A percentile compares a stretch with the other conserved stretches of the same genome.
These are phyloP conservation scores for Rhizophagus clarus DNA, from an alignment of 192 early-diverging fungal species.

Conservation along the genomic window DNA sequence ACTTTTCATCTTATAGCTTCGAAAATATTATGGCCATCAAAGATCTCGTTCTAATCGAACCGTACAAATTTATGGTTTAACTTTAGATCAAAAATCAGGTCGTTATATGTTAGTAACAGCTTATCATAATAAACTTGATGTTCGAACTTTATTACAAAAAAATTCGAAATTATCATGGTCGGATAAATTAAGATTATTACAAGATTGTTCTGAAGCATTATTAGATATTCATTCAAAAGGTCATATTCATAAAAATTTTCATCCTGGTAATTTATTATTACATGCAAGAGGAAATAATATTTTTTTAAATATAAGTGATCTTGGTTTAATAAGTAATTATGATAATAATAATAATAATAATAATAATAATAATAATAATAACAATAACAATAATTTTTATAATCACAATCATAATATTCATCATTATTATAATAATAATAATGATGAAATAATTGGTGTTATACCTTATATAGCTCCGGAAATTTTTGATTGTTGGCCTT, in stretches of 20 bases:
- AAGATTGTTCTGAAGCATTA: neutral
- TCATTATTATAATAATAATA: too few species aligned
- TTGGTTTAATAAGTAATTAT: neutral
- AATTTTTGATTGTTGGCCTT: neutral
- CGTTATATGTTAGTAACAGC: neutral
- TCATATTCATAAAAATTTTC: neutral
- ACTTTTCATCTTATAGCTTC: neutral
- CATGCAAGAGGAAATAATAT: neutral
- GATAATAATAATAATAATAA: too few species aligned
- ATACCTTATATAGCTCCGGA: neutral
- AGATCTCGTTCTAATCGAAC: neutral
- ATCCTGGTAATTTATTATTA: neutral
- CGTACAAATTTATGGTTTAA: conserved; percentile 1
- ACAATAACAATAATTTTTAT: too few species aligned
- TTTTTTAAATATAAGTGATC: neutral
- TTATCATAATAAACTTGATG: neutral
- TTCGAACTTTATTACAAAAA: neutral
- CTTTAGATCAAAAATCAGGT: neutral
- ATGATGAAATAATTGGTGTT: neutral
- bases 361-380: too few species aligned
- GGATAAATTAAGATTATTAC: neutral
- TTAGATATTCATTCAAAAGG: neutral
- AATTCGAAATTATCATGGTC: neutral
- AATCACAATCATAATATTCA: too few species aligned
- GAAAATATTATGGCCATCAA: neutral